Percentiles rank a stretch among this genome's conserved stretches.
phyloP scores from a whole-genome alignment of 2,329 filamentous ascomycete species.

The Penicillium oxalicum region DNA sequence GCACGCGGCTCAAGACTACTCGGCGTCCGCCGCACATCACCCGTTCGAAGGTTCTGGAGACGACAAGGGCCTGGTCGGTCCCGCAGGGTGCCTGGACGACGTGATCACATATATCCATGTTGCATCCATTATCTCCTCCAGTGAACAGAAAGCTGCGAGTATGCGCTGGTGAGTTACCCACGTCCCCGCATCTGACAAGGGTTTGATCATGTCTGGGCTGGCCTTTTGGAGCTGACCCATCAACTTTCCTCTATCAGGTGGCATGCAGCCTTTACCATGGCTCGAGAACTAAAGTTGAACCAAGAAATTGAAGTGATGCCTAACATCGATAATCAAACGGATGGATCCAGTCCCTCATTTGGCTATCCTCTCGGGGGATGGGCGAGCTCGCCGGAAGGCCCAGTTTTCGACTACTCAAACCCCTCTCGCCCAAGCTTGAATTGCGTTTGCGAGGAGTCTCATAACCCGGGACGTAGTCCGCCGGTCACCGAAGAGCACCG shows the following conservation, averaged over 20 bases:
- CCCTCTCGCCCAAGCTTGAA: constrained; percentile 29
- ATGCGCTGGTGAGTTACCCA: constrained; percentile 59
- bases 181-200: no score
- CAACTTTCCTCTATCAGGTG: constrained; percentile 45
- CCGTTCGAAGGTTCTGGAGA: constrained; percentile 54
- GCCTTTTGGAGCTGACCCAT: neutral
- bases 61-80: constrained; percentile 33
- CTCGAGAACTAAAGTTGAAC: constrained; percentile 79
- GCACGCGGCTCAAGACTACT: constrained; percentile 62
- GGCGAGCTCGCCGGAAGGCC: constrained; percentile 47
- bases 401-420: constrained; percentile 40
- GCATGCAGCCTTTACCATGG: constrained; percentile 89
- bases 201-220: no score
- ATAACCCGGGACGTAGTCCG: constrained; percentile 20
- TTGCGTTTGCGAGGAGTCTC: constrained; percentile 30
- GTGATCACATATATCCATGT: constrained; percentile 89
- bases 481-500: constrained; percentile 69
- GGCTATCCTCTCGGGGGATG: constrained; percentile 29
- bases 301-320: constrained; percentile 59
- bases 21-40: constrained; percentile 60
- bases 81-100: constrained; percentile 76
- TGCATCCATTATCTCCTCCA: constrained; percentile 84
- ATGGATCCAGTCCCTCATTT: constrained; percentile 30
- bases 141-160: constrained; percentile 91
- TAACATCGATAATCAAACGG: constrained; percentile 24